Evolutionary conservation across 2,329 filamentous ascomycete species (phyloP), one percentile per base, ranked within the genome.

Genomic region (Coleophoma cylindrospora): DNA sequence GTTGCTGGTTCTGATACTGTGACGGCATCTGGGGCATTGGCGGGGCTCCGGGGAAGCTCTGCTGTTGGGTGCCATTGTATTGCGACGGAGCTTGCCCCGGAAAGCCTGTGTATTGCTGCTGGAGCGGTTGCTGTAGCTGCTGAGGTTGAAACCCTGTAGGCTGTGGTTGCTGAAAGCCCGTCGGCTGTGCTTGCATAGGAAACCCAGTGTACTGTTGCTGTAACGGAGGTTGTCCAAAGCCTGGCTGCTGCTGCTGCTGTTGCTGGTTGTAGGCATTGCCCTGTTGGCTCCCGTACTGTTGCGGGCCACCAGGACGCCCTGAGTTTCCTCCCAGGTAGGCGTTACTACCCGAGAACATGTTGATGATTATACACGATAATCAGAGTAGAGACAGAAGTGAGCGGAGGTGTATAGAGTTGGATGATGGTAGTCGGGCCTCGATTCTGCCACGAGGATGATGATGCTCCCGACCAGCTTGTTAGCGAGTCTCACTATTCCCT

Each of bases 301-400:
- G 82, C 64, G 81, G 80, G 48, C 83, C 82, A 45, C 87, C 87
- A 53, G 84, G 87, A 67, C 86, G 81, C 74, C 78, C 86, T 66
- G 85, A 89, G 68, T 79, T 81, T 72, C 84, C 87, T 70, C 90
- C 90, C 64, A 95, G 73, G 70, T 86, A 96, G 57, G 88, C 85
- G 75, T 88, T 95, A 59, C 89, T 88, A 68, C 86, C 89, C 59
- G 90, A 94, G 74, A 89, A 97, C 92, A 96, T 96, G 71, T 64
- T 66, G 48, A 44, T 48, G 57, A 49, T 47, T 27, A 27, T 27
- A 27, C 27, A 40, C 45, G 48, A 51, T 50, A 43, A 27, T 37
- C 32, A 49, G 49, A 47, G 34, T 41, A 47, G 46, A 51, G 40
- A 44, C 43, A 51, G 52, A 52, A 53, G 43, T 37, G 40, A 44